Evolutionary conservation across 768 basidiomycete species (phyloP), one percentile per base, ranked within the genome.

Genomic region (Tricholomella constricta): DNA sequence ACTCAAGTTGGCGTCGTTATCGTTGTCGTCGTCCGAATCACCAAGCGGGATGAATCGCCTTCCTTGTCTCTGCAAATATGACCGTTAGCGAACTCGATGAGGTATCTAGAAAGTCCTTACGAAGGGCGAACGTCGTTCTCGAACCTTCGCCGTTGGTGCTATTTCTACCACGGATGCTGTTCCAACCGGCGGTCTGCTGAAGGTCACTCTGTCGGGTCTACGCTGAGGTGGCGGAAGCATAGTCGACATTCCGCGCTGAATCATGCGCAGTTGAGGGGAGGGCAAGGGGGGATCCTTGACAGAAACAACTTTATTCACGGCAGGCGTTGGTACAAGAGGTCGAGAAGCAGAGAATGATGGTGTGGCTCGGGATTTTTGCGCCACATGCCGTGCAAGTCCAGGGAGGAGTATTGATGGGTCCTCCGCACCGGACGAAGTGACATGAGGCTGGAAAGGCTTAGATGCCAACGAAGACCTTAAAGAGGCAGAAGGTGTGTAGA

Each of bases 31-130:
- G 35, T 80, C 78, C 3, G 74, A 75, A 55, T 78, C 76, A 41
- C 74, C 67, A 35, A 80, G 55, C 8, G 78, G 76, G 26, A 80
- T 79, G 50, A 79, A 80, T 11, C 79, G 69, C 50, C 77, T 70
- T 56, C 78, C 76, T 59, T 75, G 72, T 56, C 69, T 72, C 74
- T 78, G 48, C 6, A 46, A 36, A n/a, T 35, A 31, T 29, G 26
- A 7, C 34, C 25, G 6, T 47, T 8, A 19, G 20, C 15, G 25
- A n/a, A 22, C 4, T 20, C 4, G 10, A 32, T 31, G 20, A 46
- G 29, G 36, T 20, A 34, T 14, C 38, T 22, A 45, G 12, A 7
- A 20, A 22, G 45, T 19, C n/a, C 66, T 54, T 48, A 70, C 67
- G 22, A 57, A 52, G 25, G 64, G 68, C 26, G 68, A 68, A 9